Percentiles rank a stretch among this genome's conserved stretches.
Evolutionary conservation across 139 green algal genomes (phyloP).

Genomic region (Edaphochlamys debaryana): DNA sequence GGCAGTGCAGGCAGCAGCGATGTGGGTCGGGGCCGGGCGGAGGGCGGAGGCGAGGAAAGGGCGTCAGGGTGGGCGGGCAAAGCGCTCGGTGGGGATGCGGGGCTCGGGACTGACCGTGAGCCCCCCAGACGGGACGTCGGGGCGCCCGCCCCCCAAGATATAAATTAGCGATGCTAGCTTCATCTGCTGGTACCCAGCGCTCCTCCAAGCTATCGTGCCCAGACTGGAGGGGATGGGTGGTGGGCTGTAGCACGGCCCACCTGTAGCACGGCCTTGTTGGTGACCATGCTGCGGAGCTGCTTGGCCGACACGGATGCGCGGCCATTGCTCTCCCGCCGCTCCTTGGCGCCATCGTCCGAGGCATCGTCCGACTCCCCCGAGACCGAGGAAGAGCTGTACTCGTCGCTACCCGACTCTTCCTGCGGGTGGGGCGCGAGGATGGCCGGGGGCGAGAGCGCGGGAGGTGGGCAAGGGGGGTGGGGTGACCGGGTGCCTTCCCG

Average conservation of each 20-base stretch:
- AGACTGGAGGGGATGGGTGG: too few species aligned
- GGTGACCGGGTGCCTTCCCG: neutral
- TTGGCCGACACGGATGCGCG: neutral
- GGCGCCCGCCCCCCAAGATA: too few species aligned
- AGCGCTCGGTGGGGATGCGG: neutral
- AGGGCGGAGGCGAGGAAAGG: neutral
- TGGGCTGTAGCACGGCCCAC: neutral
- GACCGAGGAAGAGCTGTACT: conserved; percentile 14
- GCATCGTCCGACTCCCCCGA: neutral
- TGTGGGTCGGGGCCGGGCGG: too few species aligned
- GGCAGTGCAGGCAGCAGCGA: neutral
- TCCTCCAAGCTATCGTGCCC: neutral
- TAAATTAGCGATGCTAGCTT: neutral
- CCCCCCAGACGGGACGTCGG: too few species aligned
- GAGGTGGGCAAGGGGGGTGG: too few species aligned
- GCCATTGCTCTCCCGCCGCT: conserved; percentile 4
- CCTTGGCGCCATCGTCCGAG: neutral
- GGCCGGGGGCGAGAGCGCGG: too few species aligned
- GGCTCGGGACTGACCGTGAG: too few species aligned
- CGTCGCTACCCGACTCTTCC: conserved; percentile 1
- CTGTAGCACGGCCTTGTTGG: conserved; percentile 29
- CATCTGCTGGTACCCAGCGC: neutral
- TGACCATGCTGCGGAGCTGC: conserved; percentile 23
- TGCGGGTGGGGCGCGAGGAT: neutral
- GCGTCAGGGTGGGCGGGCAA: too few species aligned